These are phyloP conservation scores for Diaporthe vaccinii DNA, from an alignment of 2,329 filamentous ascomycete genomes.

Conservation along the genomic window DNA sequence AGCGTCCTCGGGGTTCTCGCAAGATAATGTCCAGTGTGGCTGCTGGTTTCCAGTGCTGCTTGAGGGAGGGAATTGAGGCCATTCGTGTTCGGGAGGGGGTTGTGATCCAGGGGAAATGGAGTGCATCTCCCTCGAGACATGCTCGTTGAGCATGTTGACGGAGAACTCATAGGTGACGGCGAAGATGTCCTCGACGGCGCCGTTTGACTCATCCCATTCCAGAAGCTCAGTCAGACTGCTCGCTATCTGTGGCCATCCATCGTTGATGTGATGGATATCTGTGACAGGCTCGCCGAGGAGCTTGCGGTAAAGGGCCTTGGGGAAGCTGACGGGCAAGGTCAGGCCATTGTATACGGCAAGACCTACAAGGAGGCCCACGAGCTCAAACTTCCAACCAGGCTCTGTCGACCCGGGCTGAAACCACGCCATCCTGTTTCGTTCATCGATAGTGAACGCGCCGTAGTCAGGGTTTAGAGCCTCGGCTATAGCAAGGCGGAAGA, in stretches of 20 bases:
- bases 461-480: constrained; percentile 84
- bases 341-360: constrained; percentile 94
- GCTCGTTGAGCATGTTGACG: constrained; percentile 68
- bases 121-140: constrained; percentile 70
- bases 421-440: constrained; percentile 84
- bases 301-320: constrained; percentile 84
- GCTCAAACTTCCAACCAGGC: constrained; percentile 89
- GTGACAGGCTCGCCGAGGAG: constrained; percentile 78
- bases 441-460: constrained; percentile 85
- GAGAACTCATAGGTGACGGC: constrained; percentile 90
- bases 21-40: constrained; percentile 43
- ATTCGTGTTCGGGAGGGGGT: constrained; percentile 48
- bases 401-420: constrained; percentile 87
- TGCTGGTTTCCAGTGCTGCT: constrained; percentile 5
- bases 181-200: constrained; percentile 85
- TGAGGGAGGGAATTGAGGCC: constrained; percentile 65
- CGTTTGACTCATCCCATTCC: constrained; percentile 81
- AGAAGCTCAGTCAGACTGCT: constrained; percentile 80
- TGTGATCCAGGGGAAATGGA: constrained; percentile 46
- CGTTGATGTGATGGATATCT: constrained; percentile 81
- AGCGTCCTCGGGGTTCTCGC: constrained; percentile 66
- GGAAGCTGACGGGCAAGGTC: constrained; percentile 91
- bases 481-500: constrained; percentile 86
- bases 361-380: constrained; percentile 88
- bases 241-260: constrained; percentile 88